A percentile compares a stretch with the other conserved stretches of the same genome.
Evolutionary conservation across 495 filamentous ascomycete species (phyloP).

Genomic region (Immersiella caudata): DNA sequence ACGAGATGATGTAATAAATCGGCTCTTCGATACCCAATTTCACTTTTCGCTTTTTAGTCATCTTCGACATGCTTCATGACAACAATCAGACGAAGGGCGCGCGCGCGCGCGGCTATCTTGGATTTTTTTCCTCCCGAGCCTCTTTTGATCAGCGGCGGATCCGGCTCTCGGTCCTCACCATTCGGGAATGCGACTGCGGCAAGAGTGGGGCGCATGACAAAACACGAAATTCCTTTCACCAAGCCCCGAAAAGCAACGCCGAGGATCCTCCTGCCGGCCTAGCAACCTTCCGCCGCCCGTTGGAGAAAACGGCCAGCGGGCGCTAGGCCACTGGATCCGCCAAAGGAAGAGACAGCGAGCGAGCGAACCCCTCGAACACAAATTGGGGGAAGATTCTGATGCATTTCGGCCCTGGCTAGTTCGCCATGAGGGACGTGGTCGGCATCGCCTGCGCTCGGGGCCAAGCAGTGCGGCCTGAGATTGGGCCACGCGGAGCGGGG

Average conservation of each 20-base stretch:
- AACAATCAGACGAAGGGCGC: neutral
- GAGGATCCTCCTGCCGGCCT: neutral
- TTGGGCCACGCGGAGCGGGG: slow-evolving; percentile 2
- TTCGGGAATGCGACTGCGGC: neutral
- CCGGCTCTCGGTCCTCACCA: neutral
- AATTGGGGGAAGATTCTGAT: too few relatives aligned
- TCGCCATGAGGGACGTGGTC: neutral
- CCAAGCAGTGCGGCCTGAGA: neutral
- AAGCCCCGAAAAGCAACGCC: neutral
- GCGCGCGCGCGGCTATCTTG: neutral
- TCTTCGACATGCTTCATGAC: neutral
- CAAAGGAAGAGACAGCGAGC: neutral
- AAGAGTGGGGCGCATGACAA: neutral
- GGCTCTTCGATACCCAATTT: neutral
- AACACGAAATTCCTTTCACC: neutral
- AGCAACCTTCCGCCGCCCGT: neutral
- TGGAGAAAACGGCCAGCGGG: neutral
- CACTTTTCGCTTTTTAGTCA: neutral
- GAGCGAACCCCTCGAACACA: too few relatives aligned
- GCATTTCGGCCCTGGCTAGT: neutral
- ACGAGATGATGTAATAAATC: neutral
- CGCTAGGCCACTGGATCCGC: neutral
- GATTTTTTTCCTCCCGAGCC: neutral
- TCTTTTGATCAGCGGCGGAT: neutral
- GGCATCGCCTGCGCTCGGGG: neutral